Percentiles rank a stretch among this genome's conserved stretches.
Conservation (phyloP, 2,329 filamentous ascomycete species). For the Claviceps lovelessii region DNA sequence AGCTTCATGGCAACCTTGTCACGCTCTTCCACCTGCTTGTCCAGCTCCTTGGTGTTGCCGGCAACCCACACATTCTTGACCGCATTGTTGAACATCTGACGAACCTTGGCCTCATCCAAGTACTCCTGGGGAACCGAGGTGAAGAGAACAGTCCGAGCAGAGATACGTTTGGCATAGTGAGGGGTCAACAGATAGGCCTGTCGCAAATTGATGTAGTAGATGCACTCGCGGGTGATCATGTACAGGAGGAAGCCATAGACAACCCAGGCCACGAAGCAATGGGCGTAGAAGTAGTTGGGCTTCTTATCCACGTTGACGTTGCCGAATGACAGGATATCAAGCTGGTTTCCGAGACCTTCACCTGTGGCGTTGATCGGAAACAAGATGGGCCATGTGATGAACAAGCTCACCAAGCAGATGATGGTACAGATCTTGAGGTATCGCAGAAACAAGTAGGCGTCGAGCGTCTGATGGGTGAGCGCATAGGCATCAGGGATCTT, state of each 20-base stretch:
- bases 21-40: constrained; percentile 62
- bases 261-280: constrained; percentile 64
- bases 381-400: constrained; percentile 74
- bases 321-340: constrained; percentile 33
- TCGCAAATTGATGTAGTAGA: constrained; percentile 87
- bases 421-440: constrained; percentile 65
- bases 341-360: constrained; percentile 46
- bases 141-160: constrained; percentile 85
- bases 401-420: constrained; percentile 66
- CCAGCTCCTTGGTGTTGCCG: constrained; percentile 58
- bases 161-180: constrained; percentile 69
- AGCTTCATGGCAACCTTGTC: constrained; percentile 63
- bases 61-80: constrained; percentile 77
- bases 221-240: constrained; percentile 74
- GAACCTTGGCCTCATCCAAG: constrained; percentile 57
- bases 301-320: constrained; percentile 36
- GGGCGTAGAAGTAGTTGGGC: constrained; percentile 59
- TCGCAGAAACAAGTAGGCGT: constrained; percentile 77
- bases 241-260: constrained; percentile 84
- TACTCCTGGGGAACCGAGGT: constrained; percentile 69
- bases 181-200: constrained; percentile 88
- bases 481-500: constrained; percentile 59
- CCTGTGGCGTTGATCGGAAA: constrained; percentile 77
- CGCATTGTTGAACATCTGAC: constrained; percentile 61
- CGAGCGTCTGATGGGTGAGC: constrained; percentile 75